Base-by-base conservation (phyloP, 371 early-diverging fungal genomes). In the Mortierella sp. region DNA sequence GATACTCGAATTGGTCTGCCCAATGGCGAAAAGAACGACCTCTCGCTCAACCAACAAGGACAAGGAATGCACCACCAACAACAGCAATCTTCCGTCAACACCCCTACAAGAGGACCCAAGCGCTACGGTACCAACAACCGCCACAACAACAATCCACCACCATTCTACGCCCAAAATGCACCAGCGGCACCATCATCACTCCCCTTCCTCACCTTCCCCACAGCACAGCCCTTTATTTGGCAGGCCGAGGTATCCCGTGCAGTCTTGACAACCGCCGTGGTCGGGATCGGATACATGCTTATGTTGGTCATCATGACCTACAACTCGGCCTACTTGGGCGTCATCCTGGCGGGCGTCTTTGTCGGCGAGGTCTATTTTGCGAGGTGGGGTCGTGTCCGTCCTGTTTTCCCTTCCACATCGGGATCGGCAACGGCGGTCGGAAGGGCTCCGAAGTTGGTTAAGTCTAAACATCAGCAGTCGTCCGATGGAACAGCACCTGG, bases 281-380 rank as follows among this genome's bases (percentile, higher is more conserved):
- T 91, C 2, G 91, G 91, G 16, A 53, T 92, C 13, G 92, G 93
- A 19, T 95, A 96, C 74, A 71, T 92, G 50, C 90, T 95, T 69
- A 96, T 96, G 96, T 84, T 96, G 82, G 88, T 94, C n/a, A 91
- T 93, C 69, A 96, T 96, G 96, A 94, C 95, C 28, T 95, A 92
- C 73, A 96, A 96, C 78, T 93, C 95, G 4, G 94, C 93, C 21
- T 91, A 92, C 74, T 92, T 95, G 74, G 82, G 93, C 69, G 90
- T 91, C 26, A 91, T 94, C 54, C 82, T 95, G 16, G 79, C 81
- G 3, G 96, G 96, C 13, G 83, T 95, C 37, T 94, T 92, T 70
- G 88, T 93, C 16, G 96, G 96, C 11, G 90, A 91, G 73, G 86
- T 94, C 79, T 82, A 92, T 3, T 95, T 93, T 82, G 92, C 91